Percentiles rank a stretch among this genome's conserved stretches.
Conservation (phyloP, 805 yeast species). For the Wickerhamomyces chambardii region DNA sequence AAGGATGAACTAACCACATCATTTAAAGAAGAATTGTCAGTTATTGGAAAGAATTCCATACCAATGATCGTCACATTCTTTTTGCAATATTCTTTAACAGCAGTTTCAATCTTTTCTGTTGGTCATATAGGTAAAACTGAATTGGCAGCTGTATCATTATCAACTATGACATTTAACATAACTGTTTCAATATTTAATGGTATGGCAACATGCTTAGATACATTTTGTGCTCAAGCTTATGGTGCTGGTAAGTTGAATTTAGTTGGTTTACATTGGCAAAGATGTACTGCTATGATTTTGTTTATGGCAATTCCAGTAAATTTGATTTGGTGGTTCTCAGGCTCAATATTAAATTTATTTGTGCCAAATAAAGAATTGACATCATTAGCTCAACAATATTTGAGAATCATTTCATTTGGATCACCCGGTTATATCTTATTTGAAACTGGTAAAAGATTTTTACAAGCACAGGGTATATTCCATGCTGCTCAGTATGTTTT, state of each 20-base stretch:
- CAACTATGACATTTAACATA: slow-evolving; percentile 76
- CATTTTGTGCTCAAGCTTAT: slow-evolving; percentile 78
- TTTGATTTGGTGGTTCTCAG: slow-evolving; percentile 57
- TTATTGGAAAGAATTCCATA: slow-evolving; percentile 31
- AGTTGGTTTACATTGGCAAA: slow-evolving; percentile 70
- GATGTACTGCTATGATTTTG: slow-evolving; percentile 48
- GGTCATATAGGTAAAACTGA: slow-evolving; percentile 79
- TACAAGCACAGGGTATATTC: slow-evolving; percentile 74
- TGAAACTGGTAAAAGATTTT: slow-evolving; percentile 68
- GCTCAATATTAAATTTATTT: slow-evolving; percentile 26
- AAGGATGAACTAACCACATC: neutral
- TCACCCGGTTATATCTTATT: slow-evolving; percentile 65
- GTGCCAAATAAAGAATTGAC: slow-evolving; percentile 49
- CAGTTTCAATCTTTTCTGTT: slow-evolving; percentile 55
- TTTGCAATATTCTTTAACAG: slow-evolving; percentile 46
- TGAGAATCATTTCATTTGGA: slow-evolving; percentile 48
- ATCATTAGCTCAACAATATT: slow-evolving; percentile 43
- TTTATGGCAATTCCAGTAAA: slow-evolving; percentile 35
- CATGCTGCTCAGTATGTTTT: slow-evolving; percentile 68
- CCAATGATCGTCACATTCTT: slow-evolving; percentile 52
- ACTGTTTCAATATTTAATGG: slow-evolving; percentile 79
- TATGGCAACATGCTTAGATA: slow-evolving; percentile 73
- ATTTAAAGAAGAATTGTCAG: slow-evolving; percentile 18
- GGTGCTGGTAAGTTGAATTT: slow-evolving; percentile 64
- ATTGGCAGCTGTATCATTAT: slow-evolving; percentile 77